A percentile compares a stretch with the other conserved stretches of the same genome.
phyloP scores from a whole-genome alignment of 73 alveolate species.

The Durusdinium trenchii region DNA sequence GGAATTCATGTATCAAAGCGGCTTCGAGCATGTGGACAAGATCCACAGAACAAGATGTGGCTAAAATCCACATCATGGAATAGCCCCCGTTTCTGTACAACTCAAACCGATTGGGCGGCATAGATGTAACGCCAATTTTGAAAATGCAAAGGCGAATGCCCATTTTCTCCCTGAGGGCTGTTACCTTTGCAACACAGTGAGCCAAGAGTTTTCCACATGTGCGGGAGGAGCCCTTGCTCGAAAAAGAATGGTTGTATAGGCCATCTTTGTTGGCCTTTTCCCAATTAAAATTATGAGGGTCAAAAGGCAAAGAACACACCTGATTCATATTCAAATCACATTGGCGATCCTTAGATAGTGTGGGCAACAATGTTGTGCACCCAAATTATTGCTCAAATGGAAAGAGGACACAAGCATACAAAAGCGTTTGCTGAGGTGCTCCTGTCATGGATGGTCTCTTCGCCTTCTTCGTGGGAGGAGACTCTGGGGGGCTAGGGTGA shows the following conservation, averaged over 20 bases:
- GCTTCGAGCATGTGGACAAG: slow-evolving; percentile 47
- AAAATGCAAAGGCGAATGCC: background rate
- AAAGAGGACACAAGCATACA: background rate
- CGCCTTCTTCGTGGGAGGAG: background rate
- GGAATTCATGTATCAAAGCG: background rate
- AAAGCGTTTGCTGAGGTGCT: background rate
- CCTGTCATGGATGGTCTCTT: background rate
- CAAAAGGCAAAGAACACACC: background rate
- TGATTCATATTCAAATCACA: background rate
- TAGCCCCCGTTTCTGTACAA: background rate
- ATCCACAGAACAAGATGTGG: background rate
- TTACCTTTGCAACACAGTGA: background rate
- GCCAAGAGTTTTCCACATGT: background rate
- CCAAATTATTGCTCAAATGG: background rate
- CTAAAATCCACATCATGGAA: background rate
- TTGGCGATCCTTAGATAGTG: background rate
- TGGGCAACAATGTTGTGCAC: background rate
- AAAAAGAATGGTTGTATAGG: background rate
- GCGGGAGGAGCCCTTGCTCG: background rate
- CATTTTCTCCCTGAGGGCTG: background rate
- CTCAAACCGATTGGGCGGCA: background rate
- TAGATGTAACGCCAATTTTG: slow-evolving; percentile 33
- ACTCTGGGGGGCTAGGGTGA: background rate
- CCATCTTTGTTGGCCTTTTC: background rate
- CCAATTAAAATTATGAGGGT: background rate